A percentile compares a stretch with the other conserved stretches of the same genome.
phyloP scores from a whole-genome alignment of 495 filamentous ascomycete species.

The Elaphomyces granulatus region DNA sequence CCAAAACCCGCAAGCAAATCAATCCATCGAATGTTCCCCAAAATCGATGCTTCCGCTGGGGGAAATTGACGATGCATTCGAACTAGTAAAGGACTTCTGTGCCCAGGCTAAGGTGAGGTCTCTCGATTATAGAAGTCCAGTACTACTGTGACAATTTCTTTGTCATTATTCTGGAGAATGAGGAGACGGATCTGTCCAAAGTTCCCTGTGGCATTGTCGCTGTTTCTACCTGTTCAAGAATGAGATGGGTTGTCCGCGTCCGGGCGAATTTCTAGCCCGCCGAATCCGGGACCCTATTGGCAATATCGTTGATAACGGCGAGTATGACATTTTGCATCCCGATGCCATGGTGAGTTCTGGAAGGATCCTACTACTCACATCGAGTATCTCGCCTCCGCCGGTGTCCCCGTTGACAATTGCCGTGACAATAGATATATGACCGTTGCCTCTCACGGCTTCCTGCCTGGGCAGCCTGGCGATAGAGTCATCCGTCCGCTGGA shows the following conservation, averaged over 20 bases:
- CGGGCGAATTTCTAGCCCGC: background rate
- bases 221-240: background rate
- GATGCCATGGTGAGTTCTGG: background rate
- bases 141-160: too few relatives aligned
- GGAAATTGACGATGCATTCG: background rate
- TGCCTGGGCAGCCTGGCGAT: too few relatives aligned
- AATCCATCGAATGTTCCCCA: too few relatives aligned
- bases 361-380: background rate
- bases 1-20: too few relatives aligned
- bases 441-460: too few relatives aligned
- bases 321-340: background rate
- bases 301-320: background rate
- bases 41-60: too few relatives aligned
- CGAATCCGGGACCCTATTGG: background rate
- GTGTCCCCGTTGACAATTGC: too few relatives aligned
- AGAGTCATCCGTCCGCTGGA: too few relatives aligned
- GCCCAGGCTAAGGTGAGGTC: background rate
- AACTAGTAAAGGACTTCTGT: background rate
- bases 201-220: background rate
- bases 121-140: background rate
- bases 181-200: background rate
- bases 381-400: too few relatives aligned
- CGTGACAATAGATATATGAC: too few relatives aligned
- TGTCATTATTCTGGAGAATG: background rate
- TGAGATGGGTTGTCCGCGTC: too few relatives aligned